These are phyloP conservation scores for Prunus fruticosa DNA, from an alignment of 306 rosid species.

Conservation along the genomic window DNA sequence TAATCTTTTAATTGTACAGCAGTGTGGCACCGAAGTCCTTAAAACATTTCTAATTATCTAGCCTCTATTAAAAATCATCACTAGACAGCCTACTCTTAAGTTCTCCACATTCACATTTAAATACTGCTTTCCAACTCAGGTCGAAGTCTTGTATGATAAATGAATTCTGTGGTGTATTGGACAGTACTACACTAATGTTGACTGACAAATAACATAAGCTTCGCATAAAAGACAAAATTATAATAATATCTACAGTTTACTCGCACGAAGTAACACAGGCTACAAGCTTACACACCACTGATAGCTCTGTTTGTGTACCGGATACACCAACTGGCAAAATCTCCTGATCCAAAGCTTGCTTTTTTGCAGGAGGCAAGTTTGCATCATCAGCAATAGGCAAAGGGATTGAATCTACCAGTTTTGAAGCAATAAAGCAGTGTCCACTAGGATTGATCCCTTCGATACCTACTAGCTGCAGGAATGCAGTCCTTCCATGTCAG, in stretches of 20 bases:
- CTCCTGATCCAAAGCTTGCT: constrained; percentile 64
- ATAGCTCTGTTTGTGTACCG: constrained; percentile 51
- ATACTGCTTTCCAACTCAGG: background rate
- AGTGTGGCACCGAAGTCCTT: background rate
- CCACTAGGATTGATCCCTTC: constrained; percentile 97
- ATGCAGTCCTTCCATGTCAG: constrained; percentile 25
- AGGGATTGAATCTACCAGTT: constrained; percentile 69
- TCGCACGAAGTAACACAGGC: constrained; percentile 14
- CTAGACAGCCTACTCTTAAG: no score
- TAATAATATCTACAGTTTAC: background rate
- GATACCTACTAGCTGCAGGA: constrained; percentile 76
- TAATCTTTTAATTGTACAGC: background rate
- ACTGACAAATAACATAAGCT: background rate
- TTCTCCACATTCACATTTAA: background rate
- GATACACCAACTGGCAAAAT: constrained; percentile 35
- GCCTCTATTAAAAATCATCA: no score
- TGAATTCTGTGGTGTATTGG: no score
- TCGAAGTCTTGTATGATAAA: background rate
- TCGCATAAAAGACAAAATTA: background rate
- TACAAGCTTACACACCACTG: constrained; percentile 46
- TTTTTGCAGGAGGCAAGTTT: constrained; percentile 69
- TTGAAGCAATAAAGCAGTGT: constrained; percentile 87
- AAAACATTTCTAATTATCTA: background rate
- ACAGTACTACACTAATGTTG: no score
- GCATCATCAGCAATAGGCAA: constrained; percentile 33